Percentiles rank a stretch among this genome's conserved stretches.
phyloP scores from a whole-genome alignment of 352 stramenopile species.

The Phytophthora tubulina region DNA sequence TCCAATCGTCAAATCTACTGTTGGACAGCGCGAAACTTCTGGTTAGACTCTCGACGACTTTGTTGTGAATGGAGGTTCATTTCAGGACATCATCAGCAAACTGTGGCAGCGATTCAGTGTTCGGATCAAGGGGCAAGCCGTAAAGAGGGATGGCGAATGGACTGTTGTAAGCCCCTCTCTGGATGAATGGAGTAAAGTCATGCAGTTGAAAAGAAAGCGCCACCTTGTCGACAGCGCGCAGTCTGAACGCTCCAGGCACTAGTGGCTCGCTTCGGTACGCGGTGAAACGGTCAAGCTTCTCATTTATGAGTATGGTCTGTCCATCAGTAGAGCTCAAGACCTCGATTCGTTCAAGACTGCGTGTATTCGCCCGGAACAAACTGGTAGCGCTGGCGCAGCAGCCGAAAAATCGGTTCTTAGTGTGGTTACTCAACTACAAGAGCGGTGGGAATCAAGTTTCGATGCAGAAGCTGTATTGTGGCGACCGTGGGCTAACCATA shows the following conservation, averaged over 20 bases:
- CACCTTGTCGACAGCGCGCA: too few species aligned
- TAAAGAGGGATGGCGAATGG: conserved; percentile 8
- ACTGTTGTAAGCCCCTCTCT: conserved; percentile 5
- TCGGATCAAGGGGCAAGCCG: conserved; percentile 11
- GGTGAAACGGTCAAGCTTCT: conserved; percentile 15
- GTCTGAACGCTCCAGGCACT: conserved; percentile 2
- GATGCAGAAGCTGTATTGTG: too few species aligned
- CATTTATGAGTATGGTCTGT: conserved; percentile 23
- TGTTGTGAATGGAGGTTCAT: conserved; percentile 12
- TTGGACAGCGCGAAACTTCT: conserved; percentile 4
- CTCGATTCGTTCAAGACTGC: conserved; percentile 6
- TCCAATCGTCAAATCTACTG: conserved; percentile 20
- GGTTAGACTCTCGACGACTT: conserved; percentile 15
- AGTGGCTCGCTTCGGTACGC: conserved; percentile 1
- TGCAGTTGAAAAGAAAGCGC: conserved; percentile 17
- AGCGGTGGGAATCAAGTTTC: too few species aligned
- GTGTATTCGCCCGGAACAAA: too few species aligned
- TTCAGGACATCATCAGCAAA: conserved; percentile 16
- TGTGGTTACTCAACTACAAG: too few species aligned
- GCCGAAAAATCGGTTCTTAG: too few species aligned
- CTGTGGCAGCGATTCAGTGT: conserved; percentile 10
- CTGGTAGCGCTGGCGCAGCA: too few species aligned
- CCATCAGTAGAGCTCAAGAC: conserved; percentile 5
- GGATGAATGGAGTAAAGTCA: background rate
- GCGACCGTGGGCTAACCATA: too few species aligned